Evolutionary conservation across 371 early-diverging fungal species (phyloP).

Genomic region (Amoeboaphelidium protococcarum): DNA sequence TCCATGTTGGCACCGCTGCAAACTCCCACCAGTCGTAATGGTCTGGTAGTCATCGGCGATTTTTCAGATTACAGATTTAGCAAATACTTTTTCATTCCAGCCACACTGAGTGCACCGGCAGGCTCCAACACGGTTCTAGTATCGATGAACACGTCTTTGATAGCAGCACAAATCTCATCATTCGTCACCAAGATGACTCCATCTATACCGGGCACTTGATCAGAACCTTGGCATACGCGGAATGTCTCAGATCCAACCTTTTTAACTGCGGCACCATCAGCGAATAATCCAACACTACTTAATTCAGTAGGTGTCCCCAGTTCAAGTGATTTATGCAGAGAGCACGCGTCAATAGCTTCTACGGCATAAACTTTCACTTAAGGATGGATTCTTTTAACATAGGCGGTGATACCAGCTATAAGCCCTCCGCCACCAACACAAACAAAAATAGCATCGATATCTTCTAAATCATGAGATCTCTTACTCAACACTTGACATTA

Average conservation of each 20-base stretch:
- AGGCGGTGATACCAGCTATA: slow-evolving; percentile 2
- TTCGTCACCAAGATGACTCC: background rate
- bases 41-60: background rate
- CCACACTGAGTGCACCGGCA: slow-evolving; percentile 1
- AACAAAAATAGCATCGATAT: slow-evolving; percentile 1
- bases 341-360: background rate
- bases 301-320: background rate
- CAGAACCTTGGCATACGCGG: background rate
- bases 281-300: background rate
- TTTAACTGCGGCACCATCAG: slow-evolving; percentile 2
- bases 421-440: slow-evolving; percentile 3
- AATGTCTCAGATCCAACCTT: slow-evolving; percentile 2
- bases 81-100: slow-evolving; percentile 3
- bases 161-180: slow-evolving; percentile 4
- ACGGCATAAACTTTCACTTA: slow-evolving; percentile 1
- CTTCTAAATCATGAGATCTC: background rate
- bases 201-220: background rate
- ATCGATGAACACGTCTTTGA: slow-evolving; percentile 1
- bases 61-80: background rate
- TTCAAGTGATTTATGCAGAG: background rate
- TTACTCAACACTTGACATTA: no score
- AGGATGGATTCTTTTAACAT: slow-evolving; percentile 1
- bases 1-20: slow-evolving; percentile 1
- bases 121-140: slow-evolving; percentile 2
- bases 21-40: slow-evolving; percentile 1